Evolutionary conservation across 148 eudicot genomes (phyloP), one percentile per base, ranked within the genome.

Genomic region (Rhododendron vialii): DNA sequence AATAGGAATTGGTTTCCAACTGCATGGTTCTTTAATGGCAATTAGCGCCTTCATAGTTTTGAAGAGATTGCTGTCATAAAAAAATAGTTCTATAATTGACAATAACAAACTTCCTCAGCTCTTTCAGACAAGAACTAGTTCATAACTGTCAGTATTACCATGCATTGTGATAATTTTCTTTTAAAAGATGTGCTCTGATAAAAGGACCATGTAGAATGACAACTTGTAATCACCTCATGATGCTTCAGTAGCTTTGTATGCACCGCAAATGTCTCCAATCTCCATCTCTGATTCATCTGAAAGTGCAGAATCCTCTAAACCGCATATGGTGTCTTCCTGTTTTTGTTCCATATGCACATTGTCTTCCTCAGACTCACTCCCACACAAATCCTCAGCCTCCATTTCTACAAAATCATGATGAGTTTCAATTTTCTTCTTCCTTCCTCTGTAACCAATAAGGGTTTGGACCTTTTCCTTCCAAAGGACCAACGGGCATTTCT

Each of bases 391-490:
- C 69, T 86, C 80, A 77, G 92, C 94, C 85, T 90, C 95, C 83
- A 87, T 28, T 53, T 93, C 98, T 2, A 86, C 87, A 22, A 91
- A 81, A 81, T 95, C 95, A 80, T 90, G 91, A 85, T 87, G 92
- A 87, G 88, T 88, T 43, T 87, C 93, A 83, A 90, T 88, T 85
- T 83, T 91, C 87, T 91, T 93, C 90, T 88, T 92, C 91, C 89
- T 93, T 84, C 93, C 94, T 85, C 98, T 92, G 82, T 90, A 93
- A 61, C 98, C 99, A 90, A 89, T 89, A 73, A 92, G 90, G 77
- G 89, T 88, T 43, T 84, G 88, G 55, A 96, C 95, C 87, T 97
- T 97, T 55, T 97, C 98, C 92, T 89, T 95, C 98, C 99, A 96
- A 87, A 92, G 86, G 85, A 94, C 94, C 91, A 95, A 90, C 8